Evolutionary conservation across 2,329 filamentous ascomycete genomes (phyloP), one percentile per base, ranked within the genome.

Genomic region (Penicillium brasilianum): DNA sequence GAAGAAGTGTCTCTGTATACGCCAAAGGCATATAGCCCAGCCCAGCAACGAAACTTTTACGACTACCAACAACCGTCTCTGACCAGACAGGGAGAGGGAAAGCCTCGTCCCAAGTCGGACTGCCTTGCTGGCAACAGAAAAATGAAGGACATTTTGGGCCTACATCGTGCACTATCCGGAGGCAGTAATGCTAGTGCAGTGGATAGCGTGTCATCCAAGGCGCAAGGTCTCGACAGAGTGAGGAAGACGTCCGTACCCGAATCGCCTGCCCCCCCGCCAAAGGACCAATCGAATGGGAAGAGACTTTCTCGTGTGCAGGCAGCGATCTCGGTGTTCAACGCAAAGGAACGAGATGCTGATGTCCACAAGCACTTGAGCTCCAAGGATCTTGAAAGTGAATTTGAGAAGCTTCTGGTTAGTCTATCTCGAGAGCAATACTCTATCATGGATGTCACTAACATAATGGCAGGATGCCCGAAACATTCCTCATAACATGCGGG

Each of bases 401-500:
- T 89, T 61, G 87, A 89, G 69, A 82, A 82, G 53, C 81, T 89
- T 34, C 73, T 89, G 68, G 84, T 87, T 68, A 73, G 82, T 75
- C 80, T 82, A 68, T 51, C 30, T 6, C 28, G 39, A 50, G 16
- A 20, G 9, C 11, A 30, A 9, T 20, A 1, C 14, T 30, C 16
- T 20, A 13, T 11, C 2, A 30, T 43, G 18, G 20, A 32, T 43
- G 5, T 22, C 22, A 48, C 60, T 68, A 51, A 68, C 57, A 50
- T 4, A 52, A 57, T 46, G 87, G 77, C 75, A 96, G 77, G 92
- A 97, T 74, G 88, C 93, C 18, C 87, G 94, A 65, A 97, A 98
- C 71, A 96, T 98, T 57, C 93, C 94, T 3, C 91, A 96, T 72
- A 91, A 97, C 66, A 93, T 97, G 83, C 86, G 94, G 58, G 92